phyloP scores from a whole-genome alignment of 345 rosid species.

The Lepidium africanum region DNA sequence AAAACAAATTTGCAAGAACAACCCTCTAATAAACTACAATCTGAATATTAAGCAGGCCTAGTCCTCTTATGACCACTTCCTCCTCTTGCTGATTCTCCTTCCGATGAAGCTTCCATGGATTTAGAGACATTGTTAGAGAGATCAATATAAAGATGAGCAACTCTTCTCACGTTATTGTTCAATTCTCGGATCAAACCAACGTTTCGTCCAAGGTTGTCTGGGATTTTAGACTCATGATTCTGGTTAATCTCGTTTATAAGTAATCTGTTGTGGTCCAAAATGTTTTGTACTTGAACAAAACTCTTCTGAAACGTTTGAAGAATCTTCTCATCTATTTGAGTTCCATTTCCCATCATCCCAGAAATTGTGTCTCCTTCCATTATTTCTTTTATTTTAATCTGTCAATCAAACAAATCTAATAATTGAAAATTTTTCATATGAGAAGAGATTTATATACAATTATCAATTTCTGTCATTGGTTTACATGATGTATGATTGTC shows the following conservation, averaged over 20 bases:
- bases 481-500: background rate
- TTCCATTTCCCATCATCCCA: conserved; percentile 40
- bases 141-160: conserved; percentile 60
- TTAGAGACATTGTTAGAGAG: conserved; percentile 59
- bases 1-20: background rate
- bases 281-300: conserved; percentile 62
- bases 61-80: conserved; percentile 40
- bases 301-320: conserved; percentile 65
- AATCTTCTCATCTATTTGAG: conserved; percentile 48
- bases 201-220: conserved; percentile 61
- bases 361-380: conserved; percentile 63
- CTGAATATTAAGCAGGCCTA: conserved; percentile 34
- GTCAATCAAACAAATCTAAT: background rate
- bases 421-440: background rate
- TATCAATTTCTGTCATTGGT: background rate
- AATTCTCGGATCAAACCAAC: conserved; percentile 74
- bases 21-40: background rate
- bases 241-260: conserved; percentile 73
- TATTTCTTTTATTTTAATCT: background rate
- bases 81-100: conserved; percentile 51
- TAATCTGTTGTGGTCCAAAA: conserved; percentile 62
- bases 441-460: background rate
- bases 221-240: conserved; percentile 70
- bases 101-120: conserved; percentile 55
- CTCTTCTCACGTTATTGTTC: conserved; percentile 71